Base-by-base conservation (phyloP, 345 rosid species). In the Dovyalis caffra region DNA sequence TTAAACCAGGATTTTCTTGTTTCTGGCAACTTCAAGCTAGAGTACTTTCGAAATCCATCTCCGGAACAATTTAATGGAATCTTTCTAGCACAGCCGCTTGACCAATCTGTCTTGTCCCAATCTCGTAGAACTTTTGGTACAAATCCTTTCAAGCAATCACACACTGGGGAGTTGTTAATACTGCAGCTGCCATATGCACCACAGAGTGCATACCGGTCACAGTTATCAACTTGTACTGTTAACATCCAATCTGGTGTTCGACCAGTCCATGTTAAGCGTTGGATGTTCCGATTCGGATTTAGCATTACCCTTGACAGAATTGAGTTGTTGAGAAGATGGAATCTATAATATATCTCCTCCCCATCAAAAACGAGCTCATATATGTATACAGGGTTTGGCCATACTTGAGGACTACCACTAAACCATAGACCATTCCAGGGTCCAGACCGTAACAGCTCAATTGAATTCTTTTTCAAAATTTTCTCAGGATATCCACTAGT, bases 401-500 rank as follows among this genome's bases (percentile, higher is more conserved):
- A 11, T 23, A 37, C 0, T 12, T 67, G 18, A 37, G 34, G 33
- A 7, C 18, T 2, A 2, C 82, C 85, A 5, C 74, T 61, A 28
- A 83, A 81, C 38, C 18, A 53, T 25, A 78, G 29, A 23, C 82
- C 84, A 63, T 76, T 49, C 86, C 87, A 86, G 2, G 86, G 78
- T 8, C 89, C 85, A 0, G 32, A 79, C 38, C 87, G 74, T 20
- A 16, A 49, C 18, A 15, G 16, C 10, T 56, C 56, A 16, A 21
- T 23, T 1, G 81, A 73, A 29, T 74, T 82, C 70, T 25, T 47
- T 40, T 29, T 68, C 16, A 64, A 57, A 38, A 40, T 20, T 3
- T 6, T 4, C 51, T 87, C 83, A 21, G 86, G 80, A 37, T 79
- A 82, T 15, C 76, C 85, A 73, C 34, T 51, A 3, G 76, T 34